Conservation (phyloP, 2,329 filamentous ascomycete species). For the Beauveria medogensis region DNA sequence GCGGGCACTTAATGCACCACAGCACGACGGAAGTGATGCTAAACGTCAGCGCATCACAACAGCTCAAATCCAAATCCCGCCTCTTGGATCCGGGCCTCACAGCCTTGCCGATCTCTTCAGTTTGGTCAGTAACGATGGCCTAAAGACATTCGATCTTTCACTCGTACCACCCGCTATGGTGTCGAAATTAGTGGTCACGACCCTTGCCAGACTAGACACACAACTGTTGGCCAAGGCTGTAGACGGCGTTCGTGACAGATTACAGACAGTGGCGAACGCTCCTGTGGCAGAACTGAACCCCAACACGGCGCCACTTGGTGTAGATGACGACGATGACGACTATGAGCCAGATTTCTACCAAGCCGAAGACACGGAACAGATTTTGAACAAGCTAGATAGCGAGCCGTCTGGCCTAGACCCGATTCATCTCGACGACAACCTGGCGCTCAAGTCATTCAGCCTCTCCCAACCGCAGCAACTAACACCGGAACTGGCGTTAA, state of each 20-base stretch:
- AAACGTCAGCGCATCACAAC: conserved; percentile 67
- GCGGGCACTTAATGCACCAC: conserved; percentile 61
- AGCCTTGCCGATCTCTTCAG: conserved; percentile 81
- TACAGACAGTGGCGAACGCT: conserved; percentile 35
- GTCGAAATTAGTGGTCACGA: conserved; percentile 71
- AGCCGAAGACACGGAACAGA: conserved; percentile 69
- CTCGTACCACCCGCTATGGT: conserved; percentile 68
- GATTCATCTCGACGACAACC: conserved; percentile 27
- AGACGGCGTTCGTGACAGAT: conserved; percentile 49
- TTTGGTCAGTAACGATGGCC: conserved; percentile 62
- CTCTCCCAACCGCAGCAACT: conserved; percentile 70
- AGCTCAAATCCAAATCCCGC: conserved; percentile 49
- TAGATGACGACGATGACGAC: conserved; percentile 75
- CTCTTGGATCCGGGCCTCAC: conserved; percentile 66
- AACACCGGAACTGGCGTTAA: conserved; percentile 61
- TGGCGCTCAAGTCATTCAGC: conserved; percentile 70
- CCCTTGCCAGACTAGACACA: conserved; percentile 64
- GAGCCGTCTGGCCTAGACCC: conserved; percentile 43
- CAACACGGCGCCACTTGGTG: conserved; percentile 52
- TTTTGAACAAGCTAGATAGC: conserved; percentile 67
- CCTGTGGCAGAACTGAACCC: conserved; percentile 43
- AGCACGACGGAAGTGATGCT: conserved; percentile 65
- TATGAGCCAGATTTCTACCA: conserved; percentile 84
- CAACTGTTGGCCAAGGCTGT: conserved; percentile 64
- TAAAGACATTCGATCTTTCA: conserved; percentile 76